phyloP scores from a whole-genome alignment of 106 monocot species.

The Phalaenopsis equestris region DNA sequence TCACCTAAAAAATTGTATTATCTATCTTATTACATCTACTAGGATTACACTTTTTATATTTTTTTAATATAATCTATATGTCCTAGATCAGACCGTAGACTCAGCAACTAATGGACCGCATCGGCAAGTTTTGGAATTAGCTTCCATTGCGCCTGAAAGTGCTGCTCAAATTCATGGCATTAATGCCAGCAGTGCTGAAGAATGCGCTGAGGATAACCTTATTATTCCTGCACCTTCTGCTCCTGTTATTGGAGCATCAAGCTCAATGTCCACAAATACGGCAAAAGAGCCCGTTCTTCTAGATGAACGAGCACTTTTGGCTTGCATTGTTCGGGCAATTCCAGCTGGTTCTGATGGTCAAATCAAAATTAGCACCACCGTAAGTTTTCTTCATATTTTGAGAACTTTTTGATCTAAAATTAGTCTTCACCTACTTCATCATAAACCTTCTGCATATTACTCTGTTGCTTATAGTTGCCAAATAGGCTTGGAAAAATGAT shows the following conservation, averaged over 20 bases:
- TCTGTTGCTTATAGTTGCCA: slow-evolving; percentile 48
- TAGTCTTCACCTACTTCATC: not conserved
- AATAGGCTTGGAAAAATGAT: slow-evolving; percentile 96
- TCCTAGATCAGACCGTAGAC: slow-evolving; percentile 14
- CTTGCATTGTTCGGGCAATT: slow-evolving; percentile 95
- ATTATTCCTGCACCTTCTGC: slow-evolving; percentile 19
- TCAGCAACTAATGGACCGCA: slow-evolving; percentile 15
- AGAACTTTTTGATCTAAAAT: not conserved
- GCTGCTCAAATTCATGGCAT: slow-evolving; percentile 16
- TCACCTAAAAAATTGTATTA: not conserved
- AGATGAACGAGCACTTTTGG: slow-evolving; percentile 86
- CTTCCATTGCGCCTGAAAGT: slow-evolving; percentile 9
- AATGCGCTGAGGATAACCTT: slow-evolving; percentile 14
- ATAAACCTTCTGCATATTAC: slow-evolving; percentile 1
- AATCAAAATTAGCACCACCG: slow-evolving; percentile 85
- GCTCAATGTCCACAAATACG: slow-evolving; percentile 17
- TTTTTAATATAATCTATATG: slow-evolving; percentile 14
- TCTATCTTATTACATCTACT: not conserved
- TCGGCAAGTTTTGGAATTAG: slow-evolving; percentile 12
- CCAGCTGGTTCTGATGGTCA: slow-evolving; percentile 59
- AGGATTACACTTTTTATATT: not conserved
- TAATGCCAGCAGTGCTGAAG: slow-evolving; percentile 17
- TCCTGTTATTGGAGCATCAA: slow-evolving; percentile 12
- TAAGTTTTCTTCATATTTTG: slow-evolving; percentile 19
- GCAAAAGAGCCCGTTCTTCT: slow-evolving; percentile 38